These are phyloP conservation scores for Excoecaria agallocha DNA, from an alignment of 345 rosid species.

Conservation along the genomic window DNA sequence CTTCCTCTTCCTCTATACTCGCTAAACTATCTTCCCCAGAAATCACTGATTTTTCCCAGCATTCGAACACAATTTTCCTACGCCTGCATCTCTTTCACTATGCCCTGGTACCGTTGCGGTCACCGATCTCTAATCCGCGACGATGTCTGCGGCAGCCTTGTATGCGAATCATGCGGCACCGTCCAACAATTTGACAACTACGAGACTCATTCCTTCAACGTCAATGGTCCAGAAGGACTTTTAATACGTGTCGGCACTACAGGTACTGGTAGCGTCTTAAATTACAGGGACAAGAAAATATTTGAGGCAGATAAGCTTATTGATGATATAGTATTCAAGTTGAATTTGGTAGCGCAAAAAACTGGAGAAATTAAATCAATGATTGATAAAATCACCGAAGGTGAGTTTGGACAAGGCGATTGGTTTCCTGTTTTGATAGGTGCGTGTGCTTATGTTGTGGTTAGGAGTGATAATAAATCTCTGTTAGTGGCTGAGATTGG, in stretches of 20 bases:
- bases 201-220: slow-evolving; percentile 43
- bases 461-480: slow-evolving; percentile 49
- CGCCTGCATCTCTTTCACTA: not conserved
- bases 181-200: slow-evolving; percentile 42
- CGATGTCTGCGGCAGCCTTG: slow-evolving; percentile 35
- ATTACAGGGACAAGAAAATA: slow-evolving; percentile 58
- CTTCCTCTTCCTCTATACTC: not conserved
- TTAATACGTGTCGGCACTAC: slow-evolving; percentile 48
- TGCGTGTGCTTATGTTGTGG: slow-evolving; percentile 56
- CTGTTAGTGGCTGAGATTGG: slow-evolving; percentile 51
- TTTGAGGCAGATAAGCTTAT: slow-evolving; percentile 55
- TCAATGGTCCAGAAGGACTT: slow-evolving; percentile 57
- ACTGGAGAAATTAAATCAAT: slow-evolving; percentile 30
- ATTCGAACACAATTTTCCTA: too few relatives aligned
- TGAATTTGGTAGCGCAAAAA: slow-evolving; percentile 32
- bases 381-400: slow-evolving; percentile 52
- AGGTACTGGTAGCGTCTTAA: slow-evolving; percentile 50
- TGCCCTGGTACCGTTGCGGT: slow-evolving; percentile 51
- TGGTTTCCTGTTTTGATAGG: slow-evolving; percentile 71
- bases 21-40: not conserved
- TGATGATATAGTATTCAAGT: slow-evolving; percentile 23
- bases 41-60: not conserved
- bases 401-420: slow-evolving; percentile 60
- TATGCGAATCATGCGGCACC: slow-evolving; percentile 49
- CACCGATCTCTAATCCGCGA: slow-evolving; percentile 44